Base-by-base conservation (phyloP, 305 asterid species). In the Lippia alba region DNA sequence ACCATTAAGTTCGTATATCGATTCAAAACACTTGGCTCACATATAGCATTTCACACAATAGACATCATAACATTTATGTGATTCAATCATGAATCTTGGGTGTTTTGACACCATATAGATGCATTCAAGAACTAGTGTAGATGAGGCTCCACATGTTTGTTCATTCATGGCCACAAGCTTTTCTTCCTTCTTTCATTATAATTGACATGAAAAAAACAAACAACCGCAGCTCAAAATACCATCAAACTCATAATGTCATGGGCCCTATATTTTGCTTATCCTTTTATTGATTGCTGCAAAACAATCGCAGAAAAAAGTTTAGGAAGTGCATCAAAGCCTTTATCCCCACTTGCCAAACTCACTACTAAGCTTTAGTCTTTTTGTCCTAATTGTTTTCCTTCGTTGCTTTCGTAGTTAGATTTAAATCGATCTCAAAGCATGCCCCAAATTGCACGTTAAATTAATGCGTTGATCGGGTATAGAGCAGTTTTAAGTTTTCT, bases 131-230 rank as follows among this genome's bases (percentile, higher is more conserved):
- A 36, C 9, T 36, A 36, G 41, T 2, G 49, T 71, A 45, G 50
- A 73, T 53, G 71, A 70, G 70, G 75, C 48, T 68, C 72, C 72
- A 68, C 34, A 32, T 18, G 46, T 12, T 56, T 56, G 51, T 69
- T 75, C 44, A 75, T 64, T 72, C 76, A 72, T 73, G 68, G 71
- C 82, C 85, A 77, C 86, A 67, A 63, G 17, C 62, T 65, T 73
- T 56, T 19, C 71, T 46, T 71, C 46, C 10, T 56, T 58, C 32
- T 67, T 24, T 64, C 19, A 56, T 56, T 71, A 56, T 74, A 79
- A 67, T 51, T 75, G 76, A 71, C 56, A 53, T 24, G 65, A 8
- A n/a, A 64, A 56, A 60, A 46, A 60, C 50, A 40, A 40, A 66
- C 56, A 64, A 67, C 77, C 67, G 46, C 64, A 18, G 45, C 67